A percentile compares a stretch with the other conserved stretches of the same genome.
phyloP scores from a whole-genome alignment of 768 basidiomycete species.

The Hysterangium stoloniferum region DNA sequence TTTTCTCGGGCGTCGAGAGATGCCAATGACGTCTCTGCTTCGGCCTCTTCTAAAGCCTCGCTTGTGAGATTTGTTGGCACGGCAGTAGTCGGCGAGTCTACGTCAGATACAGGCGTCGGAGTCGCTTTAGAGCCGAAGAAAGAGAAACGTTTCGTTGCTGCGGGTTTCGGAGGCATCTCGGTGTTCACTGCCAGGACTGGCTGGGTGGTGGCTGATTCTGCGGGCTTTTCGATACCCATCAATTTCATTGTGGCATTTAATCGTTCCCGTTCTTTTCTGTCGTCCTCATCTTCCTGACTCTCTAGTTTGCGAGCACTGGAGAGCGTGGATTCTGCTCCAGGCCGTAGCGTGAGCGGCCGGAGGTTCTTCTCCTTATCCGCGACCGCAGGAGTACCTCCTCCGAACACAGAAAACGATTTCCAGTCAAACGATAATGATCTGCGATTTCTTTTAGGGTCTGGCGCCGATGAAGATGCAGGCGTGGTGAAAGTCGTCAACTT shows the following conservation, averaged over 20 bases:
- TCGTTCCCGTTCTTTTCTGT: slow-evolving; percentile 77
- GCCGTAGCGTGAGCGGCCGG: slow-evolving; percentile 67
- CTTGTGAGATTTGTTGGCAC: slow-evolving; percentile 49
- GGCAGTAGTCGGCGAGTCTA: slow-evolving; percentile 19
- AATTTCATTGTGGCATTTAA: slow-evolving; percentile 88
- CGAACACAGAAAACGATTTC: slow-evolving; percentile 70
- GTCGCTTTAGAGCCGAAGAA: slow-evolving; percentile 55
- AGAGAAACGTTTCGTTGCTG: slow-evolving; percentile 41
- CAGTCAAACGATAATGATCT: slow-evolving; percentile 82
- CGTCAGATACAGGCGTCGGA: slow-evolving; percentile 36
- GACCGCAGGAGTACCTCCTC: slow-evolving; percentile 20
- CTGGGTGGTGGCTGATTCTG: slow-evolving; percentile 36
- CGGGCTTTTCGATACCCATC: slow-evolving; percentile 78
- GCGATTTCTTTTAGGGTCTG: slow-evolving; percentile 42
- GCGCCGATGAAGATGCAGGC: slow-evolving; percentile 16
- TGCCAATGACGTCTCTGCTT: slow-evolving; percentile 68
- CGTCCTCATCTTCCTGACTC: slow-evolving; percentile 88
- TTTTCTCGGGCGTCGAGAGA: slow-evolving; percentile 78
- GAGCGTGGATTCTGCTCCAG: slow-evolving; percentile 43
- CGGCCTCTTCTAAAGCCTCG: slow-evolving; percentile 70
- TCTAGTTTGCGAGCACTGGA: slow-evolving; percentile 73
- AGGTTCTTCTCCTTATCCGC: slow-evolving; percentile 47
- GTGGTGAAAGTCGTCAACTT: slow-evolving; percentile 7
- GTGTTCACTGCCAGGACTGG: slow-evolving; percentile 36
- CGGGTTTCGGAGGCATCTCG: slow-evolving; percentile 30